Evolutionary conservation across 495 filamentous ascomycete species (phyloP).

Genomic region (Cercophora sp.): DNA sequence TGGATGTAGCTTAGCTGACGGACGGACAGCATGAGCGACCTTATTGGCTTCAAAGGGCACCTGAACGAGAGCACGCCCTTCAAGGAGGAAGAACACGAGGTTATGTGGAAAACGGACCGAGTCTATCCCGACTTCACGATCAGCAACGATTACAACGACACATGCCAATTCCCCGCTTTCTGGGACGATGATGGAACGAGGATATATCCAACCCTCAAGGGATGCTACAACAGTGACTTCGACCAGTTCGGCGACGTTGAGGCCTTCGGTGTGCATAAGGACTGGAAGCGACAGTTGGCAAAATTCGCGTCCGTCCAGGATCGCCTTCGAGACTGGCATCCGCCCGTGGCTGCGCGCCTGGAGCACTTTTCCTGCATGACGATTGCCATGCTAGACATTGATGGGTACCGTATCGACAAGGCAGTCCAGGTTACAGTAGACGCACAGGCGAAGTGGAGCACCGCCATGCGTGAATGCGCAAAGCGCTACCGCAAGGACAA

Average conservation of each 20-base stretch:
- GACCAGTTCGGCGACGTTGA: conserved; percentile 68
- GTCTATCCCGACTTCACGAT: conserved; percentile 63
- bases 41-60: conserved; percentile 53
- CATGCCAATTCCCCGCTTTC: conserved; percentile 62
- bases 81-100: conserved; percentile 51
- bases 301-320: conserved; percentile 76
- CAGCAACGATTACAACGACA: conserved; percentile 53
- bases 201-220: conserved; percentile 47
- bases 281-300: conserved; percentile 62
- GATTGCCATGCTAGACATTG: conserved; percentile 61
- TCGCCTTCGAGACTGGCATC: conserved; percentile 67
- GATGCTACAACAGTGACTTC: conserved; percentile 68
- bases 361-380: conserved; percentile 64
- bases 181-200: conserved; percentile 61
- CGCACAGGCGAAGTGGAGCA: conserved; percentile 55
- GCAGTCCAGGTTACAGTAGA: conserved; percentile 63
- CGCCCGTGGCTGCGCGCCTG: conserved; percentile 55
- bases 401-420: conserved; percentile 69
- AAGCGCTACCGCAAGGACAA: conserved; percentile 53
- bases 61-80: conserved; percentile 64
- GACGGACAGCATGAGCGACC: conserved; percentile 55
- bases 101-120: conserved; percentile 54
- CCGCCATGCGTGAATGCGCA: conserved; percentile 55
- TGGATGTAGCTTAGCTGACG: conserved; percentile 8
- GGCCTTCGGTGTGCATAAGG: conserved; percentile 64